Evolutionary conservation across 768 basidiomycete genomes (phyloP), one percentile per base, ranked within the genome.

Genomic region (Russula brevipes): DNA sequence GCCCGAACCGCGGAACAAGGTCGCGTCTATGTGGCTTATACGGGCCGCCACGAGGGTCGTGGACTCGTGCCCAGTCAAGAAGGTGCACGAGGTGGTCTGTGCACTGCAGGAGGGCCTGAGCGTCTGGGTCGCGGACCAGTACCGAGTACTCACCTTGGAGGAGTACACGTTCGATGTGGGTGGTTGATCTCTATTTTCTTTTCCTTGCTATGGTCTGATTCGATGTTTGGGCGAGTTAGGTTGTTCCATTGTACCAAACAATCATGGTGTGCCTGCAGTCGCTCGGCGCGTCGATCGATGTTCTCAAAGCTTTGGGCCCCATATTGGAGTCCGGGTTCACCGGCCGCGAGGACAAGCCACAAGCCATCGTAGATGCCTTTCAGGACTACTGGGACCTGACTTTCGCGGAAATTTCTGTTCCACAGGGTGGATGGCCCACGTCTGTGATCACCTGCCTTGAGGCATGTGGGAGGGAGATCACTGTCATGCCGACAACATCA

Each of bases 71-170:
- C 85, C 87, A 2, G 62, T 65, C 5, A 80, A 79, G 47, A 73
- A 84, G 54, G 70, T 79, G 46, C 64, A 77, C 24, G 71, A 73
- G 30, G 68, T 87, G 45, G 69, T 89, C 53, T 78, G 81, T 52
- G 60, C 71, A 12, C 60, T 84, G 14, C 80, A 84, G 65, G 85
- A 84, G 0, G 83, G 85, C 10, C 54, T 88, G 31, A 70, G 75
- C 46, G 66, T 78, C 14, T 91, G 89, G 90, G 70, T 91, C 36
- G 77, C 80, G 19, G 89, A 92, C 72, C 82, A 85, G 54, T 74
- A 73, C 47, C 69, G 70, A 30, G 74, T 77, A 8, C 82, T 87
- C 72, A 75, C 76, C 12, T 75, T 75, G 36, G 79, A 81, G 31
- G 85, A 87, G 55, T 81, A 89, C 61, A 74, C 74, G 17, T 77